Base-by-base conservation (phyloP, 1,284 basidiomycete genomes). In the Farysia itapuensis region DNA sequence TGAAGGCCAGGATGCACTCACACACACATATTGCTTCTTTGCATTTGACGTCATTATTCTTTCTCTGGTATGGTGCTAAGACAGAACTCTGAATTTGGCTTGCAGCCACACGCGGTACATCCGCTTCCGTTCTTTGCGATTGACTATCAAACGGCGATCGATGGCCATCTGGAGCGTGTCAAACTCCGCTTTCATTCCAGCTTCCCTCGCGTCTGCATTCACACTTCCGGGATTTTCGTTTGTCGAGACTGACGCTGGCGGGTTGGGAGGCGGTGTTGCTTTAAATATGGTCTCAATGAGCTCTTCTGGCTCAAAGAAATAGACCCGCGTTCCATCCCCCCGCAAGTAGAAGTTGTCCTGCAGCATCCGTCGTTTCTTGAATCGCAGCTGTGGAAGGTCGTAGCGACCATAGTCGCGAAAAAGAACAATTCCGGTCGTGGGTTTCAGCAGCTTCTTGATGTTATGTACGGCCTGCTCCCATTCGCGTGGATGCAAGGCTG, bases 401-500 rank as follows among this genome's bases (percentile, higher is more conserved):
- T 97, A 84, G 20, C 95, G 83, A 0, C 92, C 95, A 72, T 98
- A 99, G 77, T 99, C 95, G 5, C 95, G 85, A 54, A 98, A 82
- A 2, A 96, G 81, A 8, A 95, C 81, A 3, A 85, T 78, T 1
- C 95, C 94, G 16, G 50, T 37, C 12, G 85, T 86, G 0, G 91
- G 92, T 79, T 91, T 95, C 3, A 99, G 82, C 67, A 94, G 86
- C 5, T 21, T 21, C 8, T 33, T 30, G n/a, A 95, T 83, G 74
- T 98, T 98, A n/a, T 81, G 77, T 15, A 95, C 81, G 0, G 93
- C 93, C 47, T 83, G 83, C 1, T 79, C 76, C 95, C 95, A 99
- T 80, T 99, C 94, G 38, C 84, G 78, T 0, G 95, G 95, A 74
- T 96, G 92, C 14, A 99, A 79, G 0, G 95, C 95, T 41, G 89